Evolutionary conservation across 106 monocot species (phyloP), one percentile per base, ranked within the genome.

Genomic region (Acorus gramineus): DNA sequence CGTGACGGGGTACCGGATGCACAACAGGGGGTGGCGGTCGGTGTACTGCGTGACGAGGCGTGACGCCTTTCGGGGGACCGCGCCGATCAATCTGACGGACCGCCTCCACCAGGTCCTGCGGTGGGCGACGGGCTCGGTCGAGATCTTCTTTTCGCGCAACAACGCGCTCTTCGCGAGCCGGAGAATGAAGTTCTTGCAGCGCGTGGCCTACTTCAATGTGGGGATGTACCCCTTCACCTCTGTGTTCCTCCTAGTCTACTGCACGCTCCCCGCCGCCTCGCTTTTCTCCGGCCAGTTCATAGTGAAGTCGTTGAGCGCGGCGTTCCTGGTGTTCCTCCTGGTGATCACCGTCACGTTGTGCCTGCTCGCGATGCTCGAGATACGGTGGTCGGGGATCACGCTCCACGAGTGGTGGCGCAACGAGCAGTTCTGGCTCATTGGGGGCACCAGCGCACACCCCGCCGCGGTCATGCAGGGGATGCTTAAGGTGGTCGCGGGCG

Each of bases 131-230:
- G 96, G 96, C 5, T 98, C 98, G 0, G 98, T 98, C n/a, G 98
- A 98, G 92, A 98, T 98, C 59, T 98, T 98, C 98, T 98, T 98
- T 76, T 98, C 98, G 2, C 69, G 77, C 6, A 98, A 98, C 85
- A 98, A 98, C 42, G 92, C 98, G 0, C 62, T 98, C 10, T 81
- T 98, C 59, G 98, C 91, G 5, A 75, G 76, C 46, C 68, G 72
- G 11, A 67, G 88, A 62, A 98, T 98, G 98, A 98, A 92, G 71
- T 75, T 98, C 53, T 60, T 98, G 66, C 98, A 98, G 72, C 59
- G 92, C 42, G 72, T 96, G 43, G 82, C 96, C 8, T 96, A 96
- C 72, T 96, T 91, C 80, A 96, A 91, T 49, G 76, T 74, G 3
- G 96, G 90, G 5, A 80, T 96, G 64, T 96, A 96, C 56, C 96